phyloP scores from a whole-genome alignment of 1,139 yeast species.

The Geotrichum aggregatum region DNA sequence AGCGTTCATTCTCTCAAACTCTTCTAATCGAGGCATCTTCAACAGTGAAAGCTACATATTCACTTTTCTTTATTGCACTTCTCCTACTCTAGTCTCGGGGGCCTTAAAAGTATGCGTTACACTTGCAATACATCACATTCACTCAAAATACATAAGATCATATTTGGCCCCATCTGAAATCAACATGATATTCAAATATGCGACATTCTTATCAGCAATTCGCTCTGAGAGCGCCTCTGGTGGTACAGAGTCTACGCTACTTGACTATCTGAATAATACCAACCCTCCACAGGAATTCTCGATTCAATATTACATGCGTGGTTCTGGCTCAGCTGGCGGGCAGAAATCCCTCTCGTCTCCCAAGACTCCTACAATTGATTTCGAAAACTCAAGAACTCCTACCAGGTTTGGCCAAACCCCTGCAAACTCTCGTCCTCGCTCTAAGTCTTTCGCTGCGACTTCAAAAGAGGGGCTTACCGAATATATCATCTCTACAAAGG shows the following conservation, averaged over 20 bases:
- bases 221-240: slow-evolving; percentile 22
- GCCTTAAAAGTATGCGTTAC: slow-evolving; percentile 63
- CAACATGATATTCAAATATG: slow-evolving; percentile 32
- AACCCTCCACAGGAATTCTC: slow-evolving; percentile 27
- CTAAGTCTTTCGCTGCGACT: background rate
- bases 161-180: slow-evolving; percentile 36
- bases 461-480: slow-evolving; percentile 31
- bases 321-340: slow-evolving; percentile 10
- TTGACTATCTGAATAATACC: slow-evolving; percentile 31
- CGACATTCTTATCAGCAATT: slow-evolving; percentile 33
- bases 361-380: slow-evolving; percentile 7
- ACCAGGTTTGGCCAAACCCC: slow-evolving; percentile 11
- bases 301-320: slow-evolving; percentile 32
- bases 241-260: slow-evolving; percentile 20
- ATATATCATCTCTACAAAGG: slow-evolving; percentile 29
- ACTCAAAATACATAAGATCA: slow-evolving; percentile 44
- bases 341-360: slow-evolving; percentile 17
- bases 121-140: slow-evolving; percentile 55
- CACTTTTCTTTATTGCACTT: slow-evolving; percentile 56
- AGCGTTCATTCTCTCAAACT: slow-evolving; percentile 60
- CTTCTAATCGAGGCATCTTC: slow-evolving; percentile 65
- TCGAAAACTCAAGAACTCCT: slow-evolving; percentile 7
- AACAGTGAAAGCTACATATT: slow-evolving; percentile 62
- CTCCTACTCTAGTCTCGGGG: slow-evolving; percentile 55
- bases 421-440: background rate